phyloP scores from a whole-genome alignment of 2,329 filamentous ascomycete genomes.

The Fusarium praegraminearum region DNA sequence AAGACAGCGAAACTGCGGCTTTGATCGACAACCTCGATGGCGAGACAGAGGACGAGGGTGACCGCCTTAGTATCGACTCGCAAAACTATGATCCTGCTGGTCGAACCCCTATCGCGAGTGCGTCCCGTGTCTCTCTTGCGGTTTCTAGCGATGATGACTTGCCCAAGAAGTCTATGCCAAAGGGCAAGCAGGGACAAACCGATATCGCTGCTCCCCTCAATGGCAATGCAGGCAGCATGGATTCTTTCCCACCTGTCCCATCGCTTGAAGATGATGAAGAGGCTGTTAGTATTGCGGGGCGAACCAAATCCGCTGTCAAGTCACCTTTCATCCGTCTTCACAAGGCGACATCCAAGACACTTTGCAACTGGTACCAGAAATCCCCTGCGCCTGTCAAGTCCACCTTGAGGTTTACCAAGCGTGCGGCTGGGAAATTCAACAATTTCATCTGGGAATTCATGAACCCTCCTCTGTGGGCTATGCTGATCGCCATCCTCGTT shows the following conservation, averaged over 20 bases:
- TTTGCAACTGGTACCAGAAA: conserved; percentile 50
- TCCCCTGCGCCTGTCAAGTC: conserved; percentile 59
- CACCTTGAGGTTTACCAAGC: conserved; percentile 48
- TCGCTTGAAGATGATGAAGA: conserved; percentile 57
- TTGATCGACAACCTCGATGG: conserved; percentile 57
- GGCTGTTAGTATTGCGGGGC: conserved; percentile 55
- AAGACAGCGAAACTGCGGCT: conserved; percentile 53
- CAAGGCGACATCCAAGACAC: conserved; percentile 42
- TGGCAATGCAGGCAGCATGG: conserved; percentile 63
- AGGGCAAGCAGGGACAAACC: conserved; percentile 44
- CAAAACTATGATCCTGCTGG: conserved; percentile 66
- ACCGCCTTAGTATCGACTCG: conserved; percentile 57
- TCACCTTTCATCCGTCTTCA: conserved; percentile 42
- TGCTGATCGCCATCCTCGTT: conserved; percentile 90
- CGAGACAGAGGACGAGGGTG: conserved; percentile 55
- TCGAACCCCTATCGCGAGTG: conserved; percentile 64
- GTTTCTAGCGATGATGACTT: conserved; percentile 62
- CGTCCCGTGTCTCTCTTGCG: conserved; percentile 62
- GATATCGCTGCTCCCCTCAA: conserved; percentile 46
- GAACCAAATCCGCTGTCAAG: conserved; percentile 51
- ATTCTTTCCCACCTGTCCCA: conserved; percentile 71
- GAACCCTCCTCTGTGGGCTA: conserved; percentile 98
- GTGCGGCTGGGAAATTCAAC: conserved; percentile 61
- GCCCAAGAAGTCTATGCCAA: conserved; percentile 50
- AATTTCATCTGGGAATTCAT: conserved; percentile 89